phyloP scores from a whole-genome alignment of 352 stramenopile genomes.

The Globisporangium nodosum region DNA sequence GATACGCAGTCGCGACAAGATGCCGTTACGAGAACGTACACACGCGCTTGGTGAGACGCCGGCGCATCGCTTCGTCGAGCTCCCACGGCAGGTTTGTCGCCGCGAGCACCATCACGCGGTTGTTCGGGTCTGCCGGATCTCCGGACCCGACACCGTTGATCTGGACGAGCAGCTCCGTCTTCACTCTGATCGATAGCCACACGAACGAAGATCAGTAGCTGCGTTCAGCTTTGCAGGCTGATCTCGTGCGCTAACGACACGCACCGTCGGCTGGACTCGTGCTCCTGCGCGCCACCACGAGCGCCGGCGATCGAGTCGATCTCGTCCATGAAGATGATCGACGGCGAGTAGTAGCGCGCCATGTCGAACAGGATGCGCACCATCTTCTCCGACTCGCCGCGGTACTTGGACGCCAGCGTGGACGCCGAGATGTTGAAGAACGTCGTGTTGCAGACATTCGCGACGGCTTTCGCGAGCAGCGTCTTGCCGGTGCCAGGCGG shows the following conservation, averaged over 20 bases:
- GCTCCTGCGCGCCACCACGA: constrained; percentile 68
- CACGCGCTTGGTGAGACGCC: constrained; percentile 95
- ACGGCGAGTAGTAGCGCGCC: constrained; percentile 95
- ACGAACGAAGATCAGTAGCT: background rate
- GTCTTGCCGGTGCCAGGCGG: constrained; percentile 90
- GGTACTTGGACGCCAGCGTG: constrained; percentile 90
- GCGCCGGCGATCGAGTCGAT: constrained; percentile 92
- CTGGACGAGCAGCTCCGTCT: constrained; percentile 97
- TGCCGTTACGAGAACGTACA: constrained; percentile 32
- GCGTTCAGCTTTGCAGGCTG: background rate
- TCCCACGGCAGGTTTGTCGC: constrained; percentile 97
- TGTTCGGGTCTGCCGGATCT: constrained; percentile 18
- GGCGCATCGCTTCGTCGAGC: constrained; percentile 93
- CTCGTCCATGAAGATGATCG: constrained; percentile 98
- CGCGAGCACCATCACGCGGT: constrained; percentile 89
- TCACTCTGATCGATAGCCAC: constrained; percentile 59
- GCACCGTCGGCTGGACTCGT: constrained; percentile 78
- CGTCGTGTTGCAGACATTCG: constrained; percentile 94
- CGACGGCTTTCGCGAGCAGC: constrained; percentile 86
- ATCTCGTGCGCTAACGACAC: background rate
- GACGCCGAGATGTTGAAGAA: constrained; percentile 98
- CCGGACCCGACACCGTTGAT: constrained; percentile 90
- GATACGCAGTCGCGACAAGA: background rate
- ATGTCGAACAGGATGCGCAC: constrained; percentile 98
- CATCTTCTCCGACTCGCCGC: constrained; percentile 94